Conservation (phyloP, 495 filamentous ascomycete species). For the Penicillium cinerascens region DNA sequence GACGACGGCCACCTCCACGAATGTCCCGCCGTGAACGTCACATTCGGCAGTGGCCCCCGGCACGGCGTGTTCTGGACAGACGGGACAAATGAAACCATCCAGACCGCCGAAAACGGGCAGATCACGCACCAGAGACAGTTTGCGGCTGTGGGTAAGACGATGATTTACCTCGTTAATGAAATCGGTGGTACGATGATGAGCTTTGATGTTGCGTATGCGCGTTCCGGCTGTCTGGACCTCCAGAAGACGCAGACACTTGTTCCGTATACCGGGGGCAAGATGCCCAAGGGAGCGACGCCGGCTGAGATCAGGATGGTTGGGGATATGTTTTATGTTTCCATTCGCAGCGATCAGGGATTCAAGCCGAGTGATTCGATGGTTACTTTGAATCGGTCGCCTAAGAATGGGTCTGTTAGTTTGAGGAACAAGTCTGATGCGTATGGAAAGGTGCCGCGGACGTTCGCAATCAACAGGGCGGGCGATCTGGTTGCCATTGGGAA, state of each 20-base stretch:
- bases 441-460: conserved; percentile 60
- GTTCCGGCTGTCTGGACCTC: conserved; percentile 41
- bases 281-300: conserved; percentile 34
- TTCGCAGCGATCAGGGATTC: conserved; percentile 41
- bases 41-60: conserved; percentile 60
- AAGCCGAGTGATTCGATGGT: conserved; percentile 33
- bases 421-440: conserved; percentile 52
- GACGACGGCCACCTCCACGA: conserved; percentile 25
- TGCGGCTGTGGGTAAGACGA: conserved; percentile 27
- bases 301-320: conserved; percentile 34
- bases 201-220: conserved; percentile 56
- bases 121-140: conserved; percentile 16
- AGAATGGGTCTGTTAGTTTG: conserved; percentile 48
- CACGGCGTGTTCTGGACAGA: conserved; percentile 59
- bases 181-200: conserved; percentile 54
- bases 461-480: conserved; percentile 62
- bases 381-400: conserved; percentile 26
- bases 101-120: not conserved
- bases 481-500: conserved; percentile 59
- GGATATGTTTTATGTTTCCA: conserved; percentile 36
- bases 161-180: conserved; percentile 63
- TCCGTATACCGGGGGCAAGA: conserved; percentile 25
- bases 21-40: conserved; percentile 29
- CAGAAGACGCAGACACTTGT: conserved; percentile 27
- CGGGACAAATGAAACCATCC: conserved; percentile 4